Percentiles rank a stretch among this genome's conserved stretches.
Evolutionary conservation across 208 protist genomes (phyloP).

Genomic region (Porcisia hertigi): DNA sequence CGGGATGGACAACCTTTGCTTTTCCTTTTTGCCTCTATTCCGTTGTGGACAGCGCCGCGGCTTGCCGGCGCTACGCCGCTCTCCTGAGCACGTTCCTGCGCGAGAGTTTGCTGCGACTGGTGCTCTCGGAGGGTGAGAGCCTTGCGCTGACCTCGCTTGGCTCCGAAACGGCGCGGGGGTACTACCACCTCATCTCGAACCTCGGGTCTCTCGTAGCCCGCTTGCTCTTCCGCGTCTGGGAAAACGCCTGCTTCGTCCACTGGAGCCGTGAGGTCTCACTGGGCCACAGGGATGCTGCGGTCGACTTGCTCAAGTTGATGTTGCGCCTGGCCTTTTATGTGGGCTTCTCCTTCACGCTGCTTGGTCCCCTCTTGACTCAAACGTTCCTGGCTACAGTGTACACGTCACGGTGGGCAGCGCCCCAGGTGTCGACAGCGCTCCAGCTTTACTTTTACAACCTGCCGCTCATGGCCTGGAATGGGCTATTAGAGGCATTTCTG

Average conservation of each 20-base stretch:
- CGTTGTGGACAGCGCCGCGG: neutral
- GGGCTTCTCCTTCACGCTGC: conserved; percentile 58
- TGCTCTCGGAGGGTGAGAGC: conserved; percentile 89
- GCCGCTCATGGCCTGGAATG: conserved; percentile 78
- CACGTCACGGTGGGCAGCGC: conserved; percentile 63
- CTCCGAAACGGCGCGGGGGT: conserved; percentile 67
- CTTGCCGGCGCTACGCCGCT: conserved; percentile 18
- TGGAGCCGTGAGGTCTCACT: conserved; percentile 72
- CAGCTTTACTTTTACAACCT: conserved; percentile 82
- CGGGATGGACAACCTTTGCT: conserved; percentile 9
- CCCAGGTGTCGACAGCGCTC: conserved; percentile 68
- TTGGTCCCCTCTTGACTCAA: conserved; percentile 71
- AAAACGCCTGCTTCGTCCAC: conserved; percentile 79
- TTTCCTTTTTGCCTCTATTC: conserved; percentile 40
- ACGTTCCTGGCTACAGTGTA: conserved; percentile 75
- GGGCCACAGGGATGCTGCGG: conserved; percentile 33
- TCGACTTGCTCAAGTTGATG: conserved; percentile 65
- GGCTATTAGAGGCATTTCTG: conserved; percentile 86
- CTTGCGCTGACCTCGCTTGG: conserved; percentile 77
- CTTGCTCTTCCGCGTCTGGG: conserved; percentile 91
- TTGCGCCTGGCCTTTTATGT: conserved; percentile 77
- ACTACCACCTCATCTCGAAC: conserved; percentile 85
- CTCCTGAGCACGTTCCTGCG: conserved; percentile 67
- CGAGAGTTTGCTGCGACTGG: conserved; percentile 82
- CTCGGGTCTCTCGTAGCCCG: conserved; percentile 88